Base-by-base conservation (phyloP, 1,284 basidiomycete species). In the Hypsizygus ulmarius region DNA sequence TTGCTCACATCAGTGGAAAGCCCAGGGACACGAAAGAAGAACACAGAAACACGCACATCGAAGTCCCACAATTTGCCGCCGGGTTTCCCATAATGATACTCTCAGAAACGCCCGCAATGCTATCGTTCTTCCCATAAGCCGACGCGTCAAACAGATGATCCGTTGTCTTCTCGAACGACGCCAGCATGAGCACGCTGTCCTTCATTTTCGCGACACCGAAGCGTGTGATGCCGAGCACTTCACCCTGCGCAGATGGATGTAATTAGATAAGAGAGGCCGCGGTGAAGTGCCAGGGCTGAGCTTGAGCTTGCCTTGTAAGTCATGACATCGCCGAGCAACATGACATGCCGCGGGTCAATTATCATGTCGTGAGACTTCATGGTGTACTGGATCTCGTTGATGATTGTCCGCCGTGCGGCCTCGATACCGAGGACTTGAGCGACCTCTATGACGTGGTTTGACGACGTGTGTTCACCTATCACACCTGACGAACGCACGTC, bases 181-280 rank as follows among this genome's bases (percentile, higher is more conserved):
- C 97, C 61, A 99, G 76, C 97, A 99, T 99, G 59, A 99, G 81
- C 1, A 98, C 95, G 60, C 93, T 97, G 71, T 99, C 97, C 72
- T 99, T 99, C 93, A 99, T 99, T 73, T 99, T 99, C 18, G 96
- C 93, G n/a, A 99, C 96, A 66, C 97, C 97, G 70, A 99, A 99
- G 16, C 97, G 89, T 7, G 97, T 99, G 68, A 99, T 99, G 47
- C 97, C 97, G 46, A 99, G 74, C 5, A 99, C 94, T 67, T 99
- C 96, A 46, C 97, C 97, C 90, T 93, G 55, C 12, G 38, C 15
- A 36, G 29, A 38, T 12, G 40, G 50, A 30, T 50, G 44, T n/a
- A n/a, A 25, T 25, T 25, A 25, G 9, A 34, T 40, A n/a, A 28
- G 14, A 40, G 39, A 21, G 29, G 19, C 37, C 47, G 29, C 38